phyloP scores from a whole-genome alignment of 1,139 yeast genomes.

The Pneumocystis sp. region DNA sequence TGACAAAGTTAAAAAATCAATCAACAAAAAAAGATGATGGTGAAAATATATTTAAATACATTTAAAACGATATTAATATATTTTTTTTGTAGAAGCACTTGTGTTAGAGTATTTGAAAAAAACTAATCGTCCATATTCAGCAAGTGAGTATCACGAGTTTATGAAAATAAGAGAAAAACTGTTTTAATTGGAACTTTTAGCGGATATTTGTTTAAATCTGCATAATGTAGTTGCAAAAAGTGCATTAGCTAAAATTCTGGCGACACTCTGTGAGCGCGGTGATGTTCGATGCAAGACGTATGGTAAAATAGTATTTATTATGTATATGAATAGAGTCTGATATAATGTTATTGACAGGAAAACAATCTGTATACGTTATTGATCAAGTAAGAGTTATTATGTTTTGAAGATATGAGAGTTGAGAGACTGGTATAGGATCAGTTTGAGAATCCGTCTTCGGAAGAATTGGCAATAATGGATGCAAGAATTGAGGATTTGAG shows the following conservation, averaged over 20 bases:
- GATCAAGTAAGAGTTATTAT: constrained; percentile 17
- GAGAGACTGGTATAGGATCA: constrained; percentile 16
- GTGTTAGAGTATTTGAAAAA: constrained; percentile 24
- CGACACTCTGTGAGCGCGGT: constrained; percentile 20
- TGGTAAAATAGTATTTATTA: constrained; percentile 14
- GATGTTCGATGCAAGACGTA: constrained; percentile 23
- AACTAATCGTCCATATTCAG: constrained; percentile 31
- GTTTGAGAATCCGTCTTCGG: constrained; percentile 4
- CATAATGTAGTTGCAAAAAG: constrained; percentile 24
- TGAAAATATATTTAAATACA: not conserved
- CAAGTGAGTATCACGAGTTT: constrained; percentile 16
- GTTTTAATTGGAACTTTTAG: not conserved
- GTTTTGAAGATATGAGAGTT: not conserved
- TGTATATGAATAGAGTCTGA: not conserved
- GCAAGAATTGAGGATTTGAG: constrained; percentile 11
- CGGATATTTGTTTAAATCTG: constrained; percentile 27
- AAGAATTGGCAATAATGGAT: constrained; percentile 13
- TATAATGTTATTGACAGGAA: not conserved
- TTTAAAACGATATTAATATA: not conserved
- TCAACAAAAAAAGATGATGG: not conserved
- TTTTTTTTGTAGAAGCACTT: not conserved
- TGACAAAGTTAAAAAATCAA: not conserved
- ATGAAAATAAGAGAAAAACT: not conserved
- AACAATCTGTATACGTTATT: not conserved
- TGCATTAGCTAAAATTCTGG: constrained; percentile 22